A percentile compares a stretch with the other conserved stretches of the same genome.
Evolutionary conservation across 106 monocot genomes (phyloP).

Genomic region (Acanthochlamys bracteata): DNA sequence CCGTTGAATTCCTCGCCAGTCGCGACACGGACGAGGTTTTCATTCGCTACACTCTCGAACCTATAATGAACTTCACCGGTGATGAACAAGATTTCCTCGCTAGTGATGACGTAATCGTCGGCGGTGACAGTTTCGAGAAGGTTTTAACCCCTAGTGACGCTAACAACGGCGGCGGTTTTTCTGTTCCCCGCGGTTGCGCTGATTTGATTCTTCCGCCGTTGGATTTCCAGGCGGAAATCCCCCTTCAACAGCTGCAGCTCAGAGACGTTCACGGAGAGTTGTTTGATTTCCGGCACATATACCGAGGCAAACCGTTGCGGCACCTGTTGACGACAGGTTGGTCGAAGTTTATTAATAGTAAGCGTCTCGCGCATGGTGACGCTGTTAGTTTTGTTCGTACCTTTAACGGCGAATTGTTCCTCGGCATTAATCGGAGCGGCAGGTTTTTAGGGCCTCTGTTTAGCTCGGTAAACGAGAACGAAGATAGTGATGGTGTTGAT

Average conservation of each 20-base stretch:
- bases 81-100: background rate
- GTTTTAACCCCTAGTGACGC: slow-evolving; percentile 6
- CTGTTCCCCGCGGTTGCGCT: background rate
- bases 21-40: slow-evolving; percentile 9
- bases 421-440: background rate
- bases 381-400: background rate
- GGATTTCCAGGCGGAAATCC: background rate
- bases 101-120: background rate
- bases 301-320: background rate
- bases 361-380: background rate
- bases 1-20: slow-evolving; percentile 3
- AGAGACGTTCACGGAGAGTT: slow-evolving; percentile 8
- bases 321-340: background rate
- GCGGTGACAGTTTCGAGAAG: slow-evolving; percentile 4
- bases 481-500: background rate
- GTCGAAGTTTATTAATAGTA: slow-evolving; percentile 1
- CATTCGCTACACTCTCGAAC: background rate
- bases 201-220: slow-evolving; percentile 9
- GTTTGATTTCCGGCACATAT: background rate
- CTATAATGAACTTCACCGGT: background rate
- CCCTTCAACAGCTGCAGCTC: background rate
- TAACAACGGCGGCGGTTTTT: slow-evolving; percentile 6
- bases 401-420: background rate
- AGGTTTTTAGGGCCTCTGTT: background rate
- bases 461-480: background rate